Evolutionary conservation across 306 rosid species (phyloP).

Genomic region (Rosa lucieae): DNA sequence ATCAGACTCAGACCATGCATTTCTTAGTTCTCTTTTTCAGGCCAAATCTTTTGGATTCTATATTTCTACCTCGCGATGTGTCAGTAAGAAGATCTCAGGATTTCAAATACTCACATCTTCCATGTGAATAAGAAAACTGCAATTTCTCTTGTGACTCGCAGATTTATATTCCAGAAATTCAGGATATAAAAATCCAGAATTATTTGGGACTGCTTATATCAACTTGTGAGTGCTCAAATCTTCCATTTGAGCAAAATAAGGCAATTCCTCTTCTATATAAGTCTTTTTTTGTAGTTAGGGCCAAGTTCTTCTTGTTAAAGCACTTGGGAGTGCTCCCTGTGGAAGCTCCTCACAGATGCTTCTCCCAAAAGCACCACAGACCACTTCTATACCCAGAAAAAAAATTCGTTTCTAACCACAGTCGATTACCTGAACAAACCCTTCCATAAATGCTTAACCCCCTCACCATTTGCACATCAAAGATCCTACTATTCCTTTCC

Average conservation of each 20-base stretch:
- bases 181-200: background rate
- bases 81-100: background rate
- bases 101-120: background rate
- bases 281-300: background rate
- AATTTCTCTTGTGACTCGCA: background rate
- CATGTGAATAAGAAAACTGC: background rate
- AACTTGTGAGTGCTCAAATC: background rate
- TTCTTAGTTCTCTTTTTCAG: background rate
- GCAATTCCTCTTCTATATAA: background rate
- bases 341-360: background rate
- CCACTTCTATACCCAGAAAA: background rate
- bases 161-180: background rate
- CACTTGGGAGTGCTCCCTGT: background rate
- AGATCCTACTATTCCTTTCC: background rate
- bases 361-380: background rate
- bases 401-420: background rate
- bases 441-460: background rate
- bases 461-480: background rate
- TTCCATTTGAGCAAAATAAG: background rate
- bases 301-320: background rate
- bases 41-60: background rate
- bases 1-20: background rate
- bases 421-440: background rate
- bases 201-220: background rate
- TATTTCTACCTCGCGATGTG: background rate